Conservation (phyloP, 176 grass and related monocot genomes). For the Avena insularis region DNA sequence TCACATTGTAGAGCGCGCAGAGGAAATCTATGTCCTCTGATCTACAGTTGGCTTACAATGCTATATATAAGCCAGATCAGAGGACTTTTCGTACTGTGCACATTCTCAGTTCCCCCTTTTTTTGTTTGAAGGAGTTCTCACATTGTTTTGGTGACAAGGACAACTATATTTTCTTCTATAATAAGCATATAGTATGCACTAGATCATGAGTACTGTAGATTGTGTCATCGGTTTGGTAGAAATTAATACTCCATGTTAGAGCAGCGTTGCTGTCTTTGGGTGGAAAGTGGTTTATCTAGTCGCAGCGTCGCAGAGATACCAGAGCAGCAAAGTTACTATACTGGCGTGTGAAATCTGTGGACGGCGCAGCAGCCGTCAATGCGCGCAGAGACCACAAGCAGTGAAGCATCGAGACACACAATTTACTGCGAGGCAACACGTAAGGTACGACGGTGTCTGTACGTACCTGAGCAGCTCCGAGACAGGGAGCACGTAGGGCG, state of each 20-base stretch:
- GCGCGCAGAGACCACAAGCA: background rate
- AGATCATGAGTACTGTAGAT: background rate
- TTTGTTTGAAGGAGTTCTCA: background rate
- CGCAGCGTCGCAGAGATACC: background rate
- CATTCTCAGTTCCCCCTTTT: background rate
- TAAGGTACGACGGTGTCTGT: background rate
- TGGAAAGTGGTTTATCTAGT: background rate
- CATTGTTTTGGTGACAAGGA: background rate
- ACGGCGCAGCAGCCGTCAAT: slow-evolving; percentile 15
- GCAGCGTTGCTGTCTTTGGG: slow-evolving; percentile 28
- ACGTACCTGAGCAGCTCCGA: slow-evolving; percentile 54
- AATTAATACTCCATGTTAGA: background rate
- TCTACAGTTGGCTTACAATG: background rate
- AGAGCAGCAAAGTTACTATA: slow-evolving; percentile 6
- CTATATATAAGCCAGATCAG: background rate
- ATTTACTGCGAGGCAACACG: background rate
- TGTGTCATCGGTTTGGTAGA: background rate
- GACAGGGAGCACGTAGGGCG: slow-evolving; percentile 62
- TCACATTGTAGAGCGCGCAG: background rate
- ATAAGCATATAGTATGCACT: background rate
- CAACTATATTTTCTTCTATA: background rate
- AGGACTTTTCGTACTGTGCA: background rate
- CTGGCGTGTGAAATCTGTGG: background rate
- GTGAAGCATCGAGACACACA: background rate
- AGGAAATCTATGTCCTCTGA: background rate